Conservation (phyloP, 768 basidiomycete genomes). For the Gymnopilus junonius region DNA sequence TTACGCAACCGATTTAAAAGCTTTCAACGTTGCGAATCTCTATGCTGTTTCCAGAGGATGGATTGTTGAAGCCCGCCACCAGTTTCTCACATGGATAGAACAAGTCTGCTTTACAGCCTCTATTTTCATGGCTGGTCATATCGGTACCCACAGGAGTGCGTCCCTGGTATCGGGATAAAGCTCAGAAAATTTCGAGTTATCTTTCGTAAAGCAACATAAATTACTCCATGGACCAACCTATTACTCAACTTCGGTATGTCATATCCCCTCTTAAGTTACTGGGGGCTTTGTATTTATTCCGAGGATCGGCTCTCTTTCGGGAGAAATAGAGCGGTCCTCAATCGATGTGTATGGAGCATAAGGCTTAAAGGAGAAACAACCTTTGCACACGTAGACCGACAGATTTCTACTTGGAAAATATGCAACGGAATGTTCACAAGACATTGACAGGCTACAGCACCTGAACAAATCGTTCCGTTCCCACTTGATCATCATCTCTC, state of each 20-base stretch:
- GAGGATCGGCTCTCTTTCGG: neutral
- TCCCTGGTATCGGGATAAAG: neutral
- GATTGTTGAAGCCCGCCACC: no score
- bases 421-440: neutral
- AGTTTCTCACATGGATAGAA: no score
- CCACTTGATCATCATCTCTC: constrained; percentile 2
- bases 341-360: neutral
- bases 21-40: no score
- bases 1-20: no score
- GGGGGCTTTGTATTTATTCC: neutral
- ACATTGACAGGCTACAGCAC: neutral
- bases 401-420: neutral
- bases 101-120: no score
- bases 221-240: constrained; percentile 1
- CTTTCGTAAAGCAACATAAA: neutral
- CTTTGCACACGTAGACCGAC: neutral
- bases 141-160: no score
- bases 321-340: neutral
- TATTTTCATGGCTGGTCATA: no score
- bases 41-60: no score
- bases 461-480: neutral
- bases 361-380: constrained; percentile 9
- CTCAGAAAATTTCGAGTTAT: neutral
- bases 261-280: neutral
- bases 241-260: neutral